Evolutionary conservation across 495 filamentous ascomycete species (phyloP), one percentile per base, ranked within the genome.

Genomic region (Hamigera avellanea): DNA sequence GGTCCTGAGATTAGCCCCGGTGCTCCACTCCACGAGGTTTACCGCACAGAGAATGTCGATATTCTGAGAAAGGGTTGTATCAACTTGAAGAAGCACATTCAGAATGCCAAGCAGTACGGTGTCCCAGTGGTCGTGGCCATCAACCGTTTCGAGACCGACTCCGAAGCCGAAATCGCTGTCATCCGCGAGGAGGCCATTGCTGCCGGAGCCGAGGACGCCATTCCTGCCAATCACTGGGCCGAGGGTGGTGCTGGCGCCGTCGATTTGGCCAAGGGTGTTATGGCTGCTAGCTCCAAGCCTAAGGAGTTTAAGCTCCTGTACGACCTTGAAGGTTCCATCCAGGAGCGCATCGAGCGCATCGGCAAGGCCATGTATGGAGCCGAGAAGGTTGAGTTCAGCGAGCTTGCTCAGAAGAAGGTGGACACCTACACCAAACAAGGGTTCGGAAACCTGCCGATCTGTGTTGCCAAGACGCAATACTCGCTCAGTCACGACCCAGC

Each of bases 391-490:
- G 86, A 94, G 62, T 93, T 98, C 64, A 87, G 80, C 57, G 86
- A 95, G 50, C 70, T 87, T 30, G 89, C 91, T 0, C 86, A 91
- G 66, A 83, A 85, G 65, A 95, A 98, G 72, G 80, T 95, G 43
- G 87, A 95, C 50, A 85, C 77, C 15, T 98, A 98, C 66, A 85
- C 79, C 12, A 76, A 80, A 54, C 91, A 96, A 60, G 91, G 88
- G 26, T 91, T 93, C 50, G 76, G 79, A 8, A 85, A 93, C 49
- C 70, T 96, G 41, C 91, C 91, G 2, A 94, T 95, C 56, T 96
- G 89, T 61, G 78, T 95, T 41, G 88, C 89, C 40, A 98, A 96
- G 76, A 95, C 91, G 27, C 91, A 98, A 60, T 98, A 98, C 62
- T 93, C 84, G 15, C 76, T 98, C 43, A 89, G 82, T 53, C 91